Evolutionary conservation across 1,284 basidiomycete species (phyloP), one percentile per base, ranked within the genome.

Genomic region (Cerrena zonata): DNA sequence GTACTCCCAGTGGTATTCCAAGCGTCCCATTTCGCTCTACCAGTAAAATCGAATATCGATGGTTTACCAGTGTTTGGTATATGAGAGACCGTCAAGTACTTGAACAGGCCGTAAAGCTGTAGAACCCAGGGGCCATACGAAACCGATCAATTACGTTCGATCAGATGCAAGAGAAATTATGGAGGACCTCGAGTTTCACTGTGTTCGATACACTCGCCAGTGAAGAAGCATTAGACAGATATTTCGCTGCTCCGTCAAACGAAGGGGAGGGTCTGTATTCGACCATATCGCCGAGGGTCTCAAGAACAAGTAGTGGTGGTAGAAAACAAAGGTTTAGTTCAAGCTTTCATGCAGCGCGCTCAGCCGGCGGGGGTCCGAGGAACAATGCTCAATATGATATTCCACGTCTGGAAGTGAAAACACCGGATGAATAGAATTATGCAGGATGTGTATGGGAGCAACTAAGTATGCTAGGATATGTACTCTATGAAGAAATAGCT

Each of bases 81-180:
- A 12, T 76, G 63, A 0, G 81, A 75, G 19, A 79, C 74, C 5
- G 82, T 89, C 22, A 89, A 66, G 63, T 74, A 79, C 67, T 94
- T 94, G 82, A 80, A 95, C 51, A 93, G 71, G 38, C 88, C 89
- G 67, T 95, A 95, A 11, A 95, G 71, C 91, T 94, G 71, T 65
- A 52, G n/a, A n/a, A n/a, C n/a, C n/a, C n/a, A n/a, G n/a, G n/a
- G n/a, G n/a, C 36, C 55, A 56, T 56, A 56, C 37, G 48, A 23
- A 50, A 34, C 15, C 7, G 44, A 46, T 45, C 40, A 34, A 47
- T 26, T 46, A n/a, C 19, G 34, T 52, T 55, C 40, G 51, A 50
- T 51, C 43, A 49, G 53, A 63, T 68, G 23, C 48, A 42, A 43
- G 53, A 61, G 49, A 53, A 58, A 54, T 53, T 60, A 57, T 65